Conservation (phyloP, 192 early-diverging fungal species). For the Coemansia sp. region DNA sequence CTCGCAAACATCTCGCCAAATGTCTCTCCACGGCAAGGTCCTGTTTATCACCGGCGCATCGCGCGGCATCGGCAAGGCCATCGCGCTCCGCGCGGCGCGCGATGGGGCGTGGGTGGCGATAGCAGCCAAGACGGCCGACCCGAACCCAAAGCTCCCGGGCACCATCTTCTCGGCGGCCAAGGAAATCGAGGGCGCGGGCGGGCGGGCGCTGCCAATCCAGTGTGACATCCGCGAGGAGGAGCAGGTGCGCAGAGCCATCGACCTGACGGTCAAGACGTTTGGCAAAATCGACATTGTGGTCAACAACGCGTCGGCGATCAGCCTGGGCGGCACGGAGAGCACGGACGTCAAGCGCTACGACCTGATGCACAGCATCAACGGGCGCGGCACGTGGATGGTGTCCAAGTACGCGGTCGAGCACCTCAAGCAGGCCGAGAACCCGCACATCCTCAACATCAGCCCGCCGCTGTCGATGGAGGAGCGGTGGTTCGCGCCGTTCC, state of each 20-base stretch:
- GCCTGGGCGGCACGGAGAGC: conserved; percentile 62
- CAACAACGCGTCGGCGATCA: conserved; percentile 82
- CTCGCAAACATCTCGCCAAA: not conserved
- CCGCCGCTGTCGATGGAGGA: conserved; percentile 72
- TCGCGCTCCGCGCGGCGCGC: conserved; percentile 66
- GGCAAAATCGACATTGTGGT: conserved; percentile 83
- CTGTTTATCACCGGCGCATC: conserved; percentile 66
- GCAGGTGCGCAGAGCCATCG: conserved; percentile 69
- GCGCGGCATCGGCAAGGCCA: conserved; percentile 81
- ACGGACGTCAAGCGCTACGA: conserved; percentile 69
- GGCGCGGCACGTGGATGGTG: conserved; percentile 79
- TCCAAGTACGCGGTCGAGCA: conserved; percentile 69
- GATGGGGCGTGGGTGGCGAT: conserved; percentile 74
- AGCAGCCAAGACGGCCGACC: conserved; percentile 75
- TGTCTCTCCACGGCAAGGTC: conserved; percentile 59
- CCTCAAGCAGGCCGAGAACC: conserved; percentile 69
- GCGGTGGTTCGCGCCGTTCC: conserved; percentile 71
- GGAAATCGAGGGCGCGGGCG: conserved; percentile 73
- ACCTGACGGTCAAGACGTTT: conserved; percentile 67
- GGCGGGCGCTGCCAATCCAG: conserved; percentile 73
- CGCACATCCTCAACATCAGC: conserved; percentile 74
- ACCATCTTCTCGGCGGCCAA: conserved; percentile 81
- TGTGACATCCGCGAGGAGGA: conserved; percentile 87
- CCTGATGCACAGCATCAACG: conserved; percentile 79
- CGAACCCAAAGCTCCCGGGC: conserved; percentile 77